These are phyloP conservation scores for Ulmus americana DNA, from an alignment of 331 rosid species.

Conservation along the genomic window DNA sequence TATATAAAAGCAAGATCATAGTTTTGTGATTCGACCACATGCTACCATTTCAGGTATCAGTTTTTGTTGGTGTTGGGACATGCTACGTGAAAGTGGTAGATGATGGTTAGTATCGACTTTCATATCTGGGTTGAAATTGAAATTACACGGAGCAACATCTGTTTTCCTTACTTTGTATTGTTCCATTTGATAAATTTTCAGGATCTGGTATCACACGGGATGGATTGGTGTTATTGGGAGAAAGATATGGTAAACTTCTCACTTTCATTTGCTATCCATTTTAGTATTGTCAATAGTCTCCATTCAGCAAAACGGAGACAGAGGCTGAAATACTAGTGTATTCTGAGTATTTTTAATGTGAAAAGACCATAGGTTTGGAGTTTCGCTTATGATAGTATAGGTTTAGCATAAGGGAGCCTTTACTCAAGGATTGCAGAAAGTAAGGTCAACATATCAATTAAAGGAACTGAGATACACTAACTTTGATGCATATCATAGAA, in stretches of 20 bases:
- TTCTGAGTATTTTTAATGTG: background rate
- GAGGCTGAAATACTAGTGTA: background rate
- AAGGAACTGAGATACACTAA: background rate
- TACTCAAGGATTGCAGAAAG: too few relatives aligned
- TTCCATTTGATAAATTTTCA: slow-evolving; percentile 27
- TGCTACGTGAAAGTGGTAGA: slow-evolving; percentile 69
- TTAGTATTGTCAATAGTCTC: background rate
- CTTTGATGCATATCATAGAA: background rate
- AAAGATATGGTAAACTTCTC: slow-evolving; percentile 62
- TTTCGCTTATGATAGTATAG: too few relatives aligned
- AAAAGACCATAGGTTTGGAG: too few relatives aligned
- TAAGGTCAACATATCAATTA: too few relatives aligned
- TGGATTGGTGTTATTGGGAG: slow-evolving; percentile 71
- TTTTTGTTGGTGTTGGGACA: slow-evolving; percentile 53
- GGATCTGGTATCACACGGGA: slow-evolving; percentile 79
- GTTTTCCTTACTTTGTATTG: background rate
- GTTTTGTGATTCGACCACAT: slow-evolving; percentile 7
- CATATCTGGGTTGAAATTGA: slow-evolving; percentile 2
- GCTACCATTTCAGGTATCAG: slow-evolving; percentile 46
- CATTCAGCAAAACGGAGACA: background rate
- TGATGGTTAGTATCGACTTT: slow-evolving; percentile 44
- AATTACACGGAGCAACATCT: background rate
- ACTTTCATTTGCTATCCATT: background rate
- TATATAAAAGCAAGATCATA: background rate
- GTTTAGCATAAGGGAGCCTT: too few relatives aligned